Base-by-base conservation (phyloP, 1,139 yeast species). In the Pichia sp. region DNA sequence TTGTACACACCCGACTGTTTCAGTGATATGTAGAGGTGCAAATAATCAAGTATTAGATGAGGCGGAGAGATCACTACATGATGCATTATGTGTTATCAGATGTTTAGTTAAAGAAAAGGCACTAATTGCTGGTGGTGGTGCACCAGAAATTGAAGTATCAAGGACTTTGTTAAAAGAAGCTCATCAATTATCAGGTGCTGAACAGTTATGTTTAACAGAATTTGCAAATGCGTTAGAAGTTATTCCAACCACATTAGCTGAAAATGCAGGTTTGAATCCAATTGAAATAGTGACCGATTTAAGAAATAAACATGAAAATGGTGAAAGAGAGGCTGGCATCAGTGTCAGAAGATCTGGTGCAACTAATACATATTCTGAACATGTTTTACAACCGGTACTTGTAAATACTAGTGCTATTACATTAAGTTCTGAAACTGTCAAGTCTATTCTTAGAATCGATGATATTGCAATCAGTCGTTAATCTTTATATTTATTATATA, bases 121-220 rank as follows among this genome's bases (percentile, higher is more conserved):
- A 2, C 73, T 92, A 60, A 87, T 92, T 67, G 97, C 97, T 12
- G 99, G 99, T 58, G 98, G 99, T 54, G 98, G 98, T 56, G 97
- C 98, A 6, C 96, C 98, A 40, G 99, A 92, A 69, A 80, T 92
- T 56, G 98, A 92, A 69, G 84, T 90, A 16, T 82, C 97, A 6
- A 80, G 95, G 58, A 78, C 80, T 26, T 69, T 92, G 56, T 73
- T 78, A 65, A 82, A 80, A 58, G 97, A 90, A 66, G 75, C 96
- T 23, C 77, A 83, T 51, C 70, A 79, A 39, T 71, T 87, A 53
- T 76, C 87, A 23, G 98, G 99, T 40, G 89, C 90, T 7, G 97
- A 92, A 65, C 94, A 95, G 45, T 82, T 89, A 58, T 94, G 95
- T 57, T 92, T 90, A 81, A 85, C 83, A 62, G 98, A 90, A 66